Base-by-base conservation (phyloP, 805 yeast species). In the Lipomyces spencermartinsiae region DNA sequence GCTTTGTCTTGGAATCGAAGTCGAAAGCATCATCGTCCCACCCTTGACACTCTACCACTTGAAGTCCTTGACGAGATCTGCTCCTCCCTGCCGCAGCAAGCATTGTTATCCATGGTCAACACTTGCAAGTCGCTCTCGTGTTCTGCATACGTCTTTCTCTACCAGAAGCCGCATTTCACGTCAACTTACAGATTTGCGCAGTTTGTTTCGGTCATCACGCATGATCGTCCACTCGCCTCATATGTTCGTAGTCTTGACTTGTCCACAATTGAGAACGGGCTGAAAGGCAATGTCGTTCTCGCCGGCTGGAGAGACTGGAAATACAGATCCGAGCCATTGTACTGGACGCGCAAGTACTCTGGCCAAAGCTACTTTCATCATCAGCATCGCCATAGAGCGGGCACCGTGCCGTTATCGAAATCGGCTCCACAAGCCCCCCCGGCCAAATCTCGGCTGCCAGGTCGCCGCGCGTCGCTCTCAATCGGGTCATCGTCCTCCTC, bases 261-360 rank as follows among this genome's bases (percentile, higher is more conserved):
- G 33, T 87, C 93, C 0, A 76, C 75, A 4, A 65, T 84, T 76
- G 68, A 74, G 64, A 33, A 62, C 53, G 43, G 73, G 49, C 34
- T 66, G 22, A 61, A 56, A 14, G 74, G 70, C 19, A 46, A 61
- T 25, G 62, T 58, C 31, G 70, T 71, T 54, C 78, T 85, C 61
- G 97, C 97, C 0, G 89, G 94, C 9, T 92, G 97, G 97, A 83
- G 97, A 76, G 97, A 92, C 77, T 92, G 97, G 97, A 89, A 91
- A 74, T 89, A 84, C 74, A 84, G 91, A 69, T 85, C 84, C 62
- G 93, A 89, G 77, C 91, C 94, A 0, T 57, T 70, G 29, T 70
- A 69, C 58, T 66, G 68, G 71, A 56, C 59, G 16, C 65, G 71
- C 58, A 65, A 65, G 43, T 63, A 65, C 46, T 3, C 59, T 25